phyloP scores from a whole-genome alignment of 129 eudicot species.

The Logfia minima region DNA sequence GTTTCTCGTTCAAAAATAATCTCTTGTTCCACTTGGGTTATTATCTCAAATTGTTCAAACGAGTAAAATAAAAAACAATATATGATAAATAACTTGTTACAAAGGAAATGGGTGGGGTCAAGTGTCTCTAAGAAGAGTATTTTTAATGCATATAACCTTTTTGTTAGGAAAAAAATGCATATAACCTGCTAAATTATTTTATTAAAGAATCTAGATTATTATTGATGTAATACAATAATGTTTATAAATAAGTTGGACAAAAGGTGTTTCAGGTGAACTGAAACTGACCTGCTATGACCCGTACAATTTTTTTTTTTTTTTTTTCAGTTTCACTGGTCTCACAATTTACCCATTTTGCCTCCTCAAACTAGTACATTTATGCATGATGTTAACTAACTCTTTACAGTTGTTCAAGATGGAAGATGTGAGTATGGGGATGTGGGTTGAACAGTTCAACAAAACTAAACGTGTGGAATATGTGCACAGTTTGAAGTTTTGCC shows the following conservation, averaged over 20 bases:
- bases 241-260: too few species aligned
- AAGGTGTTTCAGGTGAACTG: too few species aligned
- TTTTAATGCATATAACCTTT: too few species aligned
- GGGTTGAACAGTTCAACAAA: constrained; percentile 48
- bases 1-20: not conserved
- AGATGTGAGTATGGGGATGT: constrained; percentile 52
- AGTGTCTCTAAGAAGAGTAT: too few species aligned
- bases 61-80: not conserved
- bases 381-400: constrained; percentile 1
- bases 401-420: constrained; percentile 54
- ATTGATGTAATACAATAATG: too few species aligned
- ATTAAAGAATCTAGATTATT: too few species aligned
- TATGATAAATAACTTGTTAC: too few species aligned
- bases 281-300: not conserved
- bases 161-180: too few species aligned
- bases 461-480: constrained; percentile 45
- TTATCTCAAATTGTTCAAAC: not conserved
- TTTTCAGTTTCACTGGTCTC: not conserved
- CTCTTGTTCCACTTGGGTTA: not conserved
- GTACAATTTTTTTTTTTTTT: not conserved
- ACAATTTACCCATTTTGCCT: not conserved
- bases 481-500: constrained; percentile 55
- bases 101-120: too few species aligned
- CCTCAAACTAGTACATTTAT: not conserved
- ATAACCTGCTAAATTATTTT: too few species aligned